Conservation (phyloP, 2,329 filamentous ascomycete species). For the Helotiales sp. region DNA sequence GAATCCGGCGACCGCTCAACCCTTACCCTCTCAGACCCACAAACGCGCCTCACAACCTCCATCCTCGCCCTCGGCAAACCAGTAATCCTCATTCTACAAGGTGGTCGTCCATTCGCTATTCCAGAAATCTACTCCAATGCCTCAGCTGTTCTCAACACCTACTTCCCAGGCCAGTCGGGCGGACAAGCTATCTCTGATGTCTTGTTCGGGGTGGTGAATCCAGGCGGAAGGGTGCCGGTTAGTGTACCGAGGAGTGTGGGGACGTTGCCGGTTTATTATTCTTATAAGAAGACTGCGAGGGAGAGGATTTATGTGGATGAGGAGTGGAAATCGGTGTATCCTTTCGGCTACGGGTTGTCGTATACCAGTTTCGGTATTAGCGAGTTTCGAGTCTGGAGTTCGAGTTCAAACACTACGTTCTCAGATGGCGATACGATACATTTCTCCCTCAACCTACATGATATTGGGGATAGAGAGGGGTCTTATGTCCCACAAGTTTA, state of each 20-base stretch:
- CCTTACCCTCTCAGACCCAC: conserved; percentile 38
- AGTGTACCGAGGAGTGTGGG: conserved; percentile 38
- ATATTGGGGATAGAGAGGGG: conserved; percentile 59
- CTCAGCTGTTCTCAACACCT: conserved; percentile 41
- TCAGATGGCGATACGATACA: conserved; percentile 32
- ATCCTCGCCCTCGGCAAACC: conserved; percentile 42
- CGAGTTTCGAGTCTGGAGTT: conserved; percentile 28
- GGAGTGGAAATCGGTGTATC: conserved; percentile 30
- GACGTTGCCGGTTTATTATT: conserved; percentile 40
- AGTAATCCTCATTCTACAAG: conserved; percentile 43
- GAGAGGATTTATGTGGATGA: conserved; percentile 35
- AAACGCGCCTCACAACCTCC: conserved; percentile 39
- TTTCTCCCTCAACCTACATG: conserved; percentile 57
- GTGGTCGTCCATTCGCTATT: conserved; percentile 43
- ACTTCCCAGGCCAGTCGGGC: conserved; percentile 26
- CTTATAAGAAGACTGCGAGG: conserved; percentile 35
- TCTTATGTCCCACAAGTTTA: conserved; percentile 63
- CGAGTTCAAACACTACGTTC: conserved; percentile 7
- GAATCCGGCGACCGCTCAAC: conserved; percentile 43
- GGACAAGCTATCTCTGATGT: conserved; percentile 35
- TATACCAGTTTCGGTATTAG: conserved; percentile 36
- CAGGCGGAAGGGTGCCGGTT: conserved; percentile 38
- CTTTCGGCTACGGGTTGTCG: conserved; percentile 39
- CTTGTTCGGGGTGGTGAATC: conserved; percentile 34
- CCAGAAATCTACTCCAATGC: conserved; percentile 40